A percentile compares a stretch with the other conserved stretches of the same genome.
phyloP scores from a whole-genome alignment of 2,329 filamentous ascomycete species.

The Zymoseptoria passerinii region DNA sequence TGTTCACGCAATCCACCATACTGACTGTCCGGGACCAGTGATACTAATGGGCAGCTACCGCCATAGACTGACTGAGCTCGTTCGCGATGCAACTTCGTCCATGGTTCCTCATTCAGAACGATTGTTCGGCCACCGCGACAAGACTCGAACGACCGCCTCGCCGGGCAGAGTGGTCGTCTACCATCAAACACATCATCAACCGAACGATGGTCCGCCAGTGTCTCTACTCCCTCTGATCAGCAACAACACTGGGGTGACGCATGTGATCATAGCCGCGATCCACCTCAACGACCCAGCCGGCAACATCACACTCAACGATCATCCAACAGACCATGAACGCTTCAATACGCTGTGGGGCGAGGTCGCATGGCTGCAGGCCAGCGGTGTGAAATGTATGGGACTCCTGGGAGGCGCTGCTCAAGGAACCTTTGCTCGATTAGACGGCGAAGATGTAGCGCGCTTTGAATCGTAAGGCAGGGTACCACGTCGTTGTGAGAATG shows the following conservation, averaged over 20 bases:
- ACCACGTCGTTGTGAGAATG: background rate
- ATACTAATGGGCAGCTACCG: background rate
- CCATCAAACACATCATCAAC: slow-evolving; percentile 56
- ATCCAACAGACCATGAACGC: slow-evolving; percentile 53
- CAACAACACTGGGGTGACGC: slow-evolving; percentile 58
- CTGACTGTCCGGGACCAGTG: background rate
- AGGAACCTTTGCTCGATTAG: slow-evolving; percentile 54
- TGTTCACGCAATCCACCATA: background rate
- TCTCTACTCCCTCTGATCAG: slow-evolving; percentile 55
- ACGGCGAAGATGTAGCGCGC: slow-evolving; percentile 48
- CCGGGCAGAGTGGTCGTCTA: slow-evolving; percentile 45
- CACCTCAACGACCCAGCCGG: slow-evolving; percentile 65
- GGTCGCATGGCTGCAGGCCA: slow-evolving; percentile 59
- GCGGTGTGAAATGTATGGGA: slow-evolving; percentile 69
- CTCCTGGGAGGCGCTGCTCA: slow-evolving; percentile 82
- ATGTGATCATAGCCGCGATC: slow-evolving; percentile 78
- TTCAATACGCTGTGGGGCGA: slow-evolving; percentile 74
- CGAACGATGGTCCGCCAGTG: slow-evolving; percentile 44
- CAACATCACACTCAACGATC: slow-evolving; percentile 71
- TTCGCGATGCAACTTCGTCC: background rate
- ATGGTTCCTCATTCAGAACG: background rate
- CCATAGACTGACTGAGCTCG: background rate
- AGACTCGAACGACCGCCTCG: background rate
- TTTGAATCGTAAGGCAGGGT: slow-evolving; percentile 49
- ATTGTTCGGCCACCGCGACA: background rate